Percentiles rank a stretch among this genome's conserved stretches.
phyloP scores from a whole-genome alignment of 2,329 filamentous ascomycete species.

The Basipetospora chlamydospora region DNA sequence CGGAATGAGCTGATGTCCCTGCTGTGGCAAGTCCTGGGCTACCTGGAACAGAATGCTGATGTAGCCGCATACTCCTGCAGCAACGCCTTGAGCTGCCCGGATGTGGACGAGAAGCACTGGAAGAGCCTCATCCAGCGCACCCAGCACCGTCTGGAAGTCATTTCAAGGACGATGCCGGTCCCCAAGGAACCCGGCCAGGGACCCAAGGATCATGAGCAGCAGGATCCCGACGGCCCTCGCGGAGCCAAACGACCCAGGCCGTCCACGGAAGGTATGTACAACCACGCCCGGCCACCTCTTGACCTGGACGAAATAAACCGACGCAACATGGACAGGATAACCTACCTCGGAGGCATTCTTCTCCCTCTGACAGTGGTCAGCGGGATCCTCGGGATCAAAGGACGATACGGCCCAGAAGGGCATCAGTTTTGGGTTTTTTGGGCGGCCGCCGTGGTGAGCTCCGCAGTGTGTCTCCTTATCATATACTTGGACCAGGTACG shows the following conservation, averaged over 20 bases:
- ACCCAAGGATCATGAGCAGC: too few species aligned
- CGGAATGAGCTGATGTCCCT: neutral
- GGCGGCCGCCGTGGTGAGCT: slow-evolving; percentile 24
- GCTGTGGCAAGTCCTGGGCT: neutral
- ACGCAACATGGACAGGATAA: slow-evolving; percentile 21
- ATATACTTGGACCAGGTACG: slow-evolving; percentile 32
- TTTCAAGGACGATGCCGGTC: too few species aligned
- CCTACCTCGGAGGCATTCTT: slow-evolving; percentile 33
- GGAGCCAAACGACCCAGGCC: neutral
- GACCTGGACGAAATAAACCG: slow-evolving; percentile 1
- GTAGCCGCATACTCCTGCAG: too few species aligned
- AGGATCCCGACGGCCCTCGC: too few species aligned
- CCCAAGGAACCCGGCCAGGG: too few species aligned
- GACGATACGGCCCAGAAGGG: slow-evolving; percentile 26
- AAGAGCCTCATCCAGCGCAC: neutral
- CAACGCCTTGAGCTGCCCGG: too few species aligned
- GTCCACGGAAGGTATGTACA: neutral
- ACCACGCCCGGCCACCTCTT: neutral
- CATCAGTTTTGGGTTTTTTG: slow-evolving; percentile 33
- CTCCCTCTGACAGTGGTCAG: slow-evolving; percentile 33
- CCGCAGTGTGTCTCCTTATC: slow-evolving; percentile 22
- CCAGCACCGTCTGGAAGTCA: too few species aligned
- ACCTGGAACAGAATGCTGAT: neutral
- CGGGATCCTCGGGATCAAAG: slow-evolving; percentile 31
- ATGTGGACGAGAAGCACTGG: neutral